Evolutionary conservation across 192 early-diverging fungal species (phyloP), one percentile per base, ranked within the genome.

Genomic region (Blastocladiella britannica): DNA sequence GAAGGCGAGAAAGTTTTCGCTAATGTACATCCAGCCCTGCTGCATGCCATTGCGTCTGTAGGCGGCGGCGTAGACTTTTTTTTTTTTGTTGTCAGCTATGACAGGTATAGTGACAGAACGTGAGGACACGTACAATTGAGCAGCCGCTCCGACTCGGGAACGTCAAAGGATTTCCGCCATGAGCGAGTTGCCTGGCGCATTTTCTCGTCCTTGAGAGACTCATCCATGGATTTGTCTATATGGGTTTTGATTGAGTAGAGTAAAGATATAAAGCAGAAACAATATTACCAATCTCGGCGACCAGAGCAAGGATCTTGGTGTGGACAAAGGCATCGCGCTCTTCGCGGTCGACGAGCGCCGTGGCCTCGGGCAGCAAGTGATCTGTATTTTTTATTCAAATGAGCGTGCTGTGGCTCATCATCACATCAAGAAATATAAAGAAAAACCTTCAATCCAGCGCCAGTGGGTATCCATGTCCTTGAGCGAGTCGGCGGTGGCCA

Each of bases 1-100:
- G 63, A 97, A 98, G 73, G 86, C 88, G 25, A 93, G 64, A 64
- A 90, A 85, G 59, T 91, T 86, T 62, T 89, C 81, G 54, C 86
- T 89, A 47, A 98, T 78, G 62, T 98, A 98, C 67, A 98, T 69
- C 95, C 95, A 98, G 0, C 95, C 95, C 69, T 98, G 95, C 65
- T 84, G 85, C 63, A 92, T 78, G 60, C 77, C 67, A 53, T 73
- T 77, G 25, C 75, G 74, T 53, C 88, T 78, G 59, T 89, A 89
- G 3, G 87, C 82, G 60, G 89, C 91, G 9, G 91, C 88, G 70
- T 98, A 98, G 67, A 79, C 83, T 85, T 59, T 20, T 43, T 0
- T 37, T 47, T 37, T 3, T 22, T 25, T 2, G n/a, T n/a, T n/a
- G n/a, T n/a, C n/a, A n/a, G n/a, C n/a, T n/a, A n/a, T n/a, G n/a